Percentiles rank a stretch among this genome's conserved stretches.
These are phyloP conservation scores for Brassica balearica DNA, from an alignment of 441 rosid species.

Conservation along the genomic window DNA sequence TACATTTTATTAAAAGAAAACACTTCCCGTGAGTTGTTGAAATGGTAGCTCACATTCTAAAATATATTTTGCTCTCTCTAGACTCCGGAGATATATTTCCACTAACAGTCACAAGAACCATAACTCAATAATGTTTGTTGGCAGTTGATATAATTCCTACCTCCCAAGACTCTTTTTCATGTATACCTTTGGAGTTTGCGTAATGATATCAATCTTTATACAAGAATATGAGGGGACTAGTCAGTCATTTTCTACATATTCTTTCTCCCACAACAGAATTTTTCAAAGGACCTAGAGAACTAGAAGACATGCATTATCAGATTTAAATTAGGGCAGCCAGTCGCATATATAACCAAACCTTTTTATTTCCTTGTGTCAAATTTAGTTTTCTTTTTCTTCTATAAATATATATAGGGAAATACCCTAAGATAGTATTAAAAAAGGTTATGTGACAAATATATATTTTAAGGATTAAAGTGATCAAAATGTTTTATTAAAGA, in stretches of 20 bases:
- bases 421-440: no score
- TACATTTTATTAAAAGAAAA: not conserved
- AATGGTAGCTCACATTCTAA: constrained; percentile 31
- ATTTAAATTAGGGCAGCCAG: not conserved
- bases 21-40: constrained; percentile 29
- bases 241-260: constrained; percentile 20
- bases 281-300: not conserved
- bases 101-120: not conserved
- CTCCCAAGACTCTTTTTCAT: constrained; percentile 22
- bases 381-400: not conserved
- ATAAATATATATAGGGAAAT: no score
- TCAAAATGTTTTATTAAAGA: no score
- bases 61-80: constrained; percentile 13
- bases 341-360: not conserved
- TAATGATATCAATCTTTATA: not conserved
- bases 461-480: no score
- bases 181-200: constrained; percentile 10
- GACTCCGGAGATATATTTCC: constrained; percentile 19
- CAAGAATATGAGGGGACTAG: not conserved
- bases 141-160: constrained; percentile 24
- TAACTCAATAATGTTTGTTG: constrained; percentile 32
- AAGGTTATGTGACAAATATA: no score
- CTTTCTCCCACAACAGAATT: not conserved
- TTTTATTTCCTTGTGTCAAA: not conserved
- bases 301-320: not conserved